Evolutionary conservation across 768 basidiomycete species (phyloP).

Genomic region (Mrakia gelida): DNA sequence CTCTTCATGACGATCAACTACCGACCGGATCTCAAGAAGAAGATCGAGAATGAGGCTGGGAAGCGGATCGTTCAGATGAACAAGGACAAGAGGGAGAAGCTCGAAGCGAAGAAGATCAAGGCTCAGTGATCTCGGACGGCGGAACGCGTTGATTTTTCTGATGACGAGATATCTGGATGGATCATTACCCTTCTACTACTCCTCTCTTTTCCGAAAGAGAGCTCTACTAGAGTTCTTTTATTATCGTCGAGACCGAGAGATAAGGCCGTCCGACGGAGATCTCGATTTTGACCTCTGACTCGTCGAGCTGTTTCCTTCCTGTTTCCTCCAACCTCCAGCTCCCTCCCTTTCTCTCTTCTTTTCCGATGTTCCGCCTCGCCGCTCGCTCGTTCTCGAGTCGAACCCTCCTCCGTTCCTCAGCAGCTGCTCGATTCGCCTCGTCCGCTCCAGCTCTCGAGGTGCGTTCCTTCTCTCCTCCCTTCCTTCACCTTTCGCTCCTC

Average conservation of each 20-base stretch:
- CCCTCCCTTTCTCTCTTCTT: not conserved
- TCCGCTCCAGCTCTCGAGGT: not conserved
- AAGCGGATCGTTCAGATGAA: slow-evolving; percentile 14
- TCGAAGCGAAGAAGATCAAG: not conserved
- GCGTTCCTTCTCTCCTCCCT: not conserved
- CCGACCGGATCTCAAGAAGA: slow-evolving; percentile 10
- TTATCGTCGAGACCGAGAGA: not conserved
- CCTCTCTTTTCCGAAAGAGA: too few relatives aligned
- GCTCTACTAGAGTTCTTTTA: too few relatives aligned
- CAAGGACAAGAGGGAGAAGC: not conserved
- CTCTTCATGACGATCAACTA: slow-evolving; percentile 21
- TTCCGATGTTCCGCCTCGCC: not conserved
- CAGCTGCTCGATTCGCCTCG: not conserved
- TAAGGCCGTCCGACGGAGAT: not conserved
- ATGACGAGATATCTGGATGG: not conserved
- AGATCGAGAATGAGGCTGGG: slow-evolving; percentile 17
- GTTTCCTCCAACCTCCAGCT: not conserved
- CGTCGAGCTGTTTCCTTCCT: too few relatives aligned
- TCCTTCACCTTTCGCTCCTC: not conserved
- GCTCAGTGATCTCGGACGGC: not conserved
- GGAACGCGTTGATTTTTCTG: not conserved
- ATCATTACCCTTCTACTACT: not conserved
- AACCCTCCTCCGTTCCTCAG: not conserved
- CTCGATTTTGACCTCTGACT: not conserved
- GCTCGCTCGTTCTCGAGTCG: not conserved